Conservation (phyloP, 108 stramenopile genomes). For the Nitzschia sp. region DNA sequence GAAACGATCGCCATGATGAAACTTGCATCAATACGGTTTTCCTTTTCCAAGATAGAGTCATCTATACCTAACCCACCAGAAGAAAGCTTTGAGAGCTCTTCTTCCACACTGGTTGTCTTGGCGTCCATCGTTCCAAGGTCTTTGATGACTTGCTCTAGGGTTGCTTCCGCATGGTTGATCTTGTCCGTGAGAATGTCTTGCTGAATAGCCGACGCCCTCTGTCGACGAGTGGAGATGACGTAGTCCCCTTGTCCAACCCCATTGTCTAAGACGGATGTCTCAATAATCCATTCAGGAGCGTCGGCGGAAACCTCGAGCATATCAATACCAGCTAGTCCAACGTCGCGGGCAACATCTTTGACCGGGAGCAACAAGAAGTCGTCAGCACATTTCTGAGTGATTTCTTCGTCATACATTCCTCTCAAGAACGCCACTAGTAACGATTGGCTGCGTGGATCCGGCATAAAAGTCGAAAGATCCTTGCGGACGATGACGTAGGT, state of each 20-base stretch:
- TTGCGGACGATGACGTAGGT: constrained; percentile 77
- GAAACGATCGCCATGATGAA: constrained; percentile 10
- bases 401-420: constrained; percentile 43
- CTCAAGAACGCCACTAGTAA: constrained; percentile 57
- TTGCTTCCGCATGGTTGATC: constrained; percentile 4
- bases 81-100: too few relatives aligned
- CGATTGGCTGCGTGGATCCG: constrained; percentile 27
- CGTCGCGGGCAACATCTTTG: constrained; percentile 18
- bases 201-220: background rate
- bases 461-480: constrained; percentile 47
- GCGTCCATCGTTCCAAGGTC: background rate
- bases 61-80: too few relatives aligned
- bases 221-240: constrained; percentile 33
- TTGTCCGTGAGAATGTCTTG: constrained; percentile 4
- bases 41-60: background rate
- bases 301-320: constrained; percentile 7
- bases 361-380: constrained; percentile 47
- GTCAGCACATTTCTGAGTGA: constrained; percentile 33
- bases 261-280: constrained; percentile 10
- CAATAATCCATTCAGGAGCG: constrained; percentile 33
- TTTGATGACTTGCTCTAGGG: background rate
- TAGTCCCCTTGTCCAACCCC: constrained; percentile 42
- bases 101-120: too few relatives aligned
- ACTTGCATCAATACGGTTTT: background rate
- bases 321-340: constrained; percentile 36